phyloP scores from a whole-genome alignment of 257 asterid species.

The Cruciata laevipes region DNA sequence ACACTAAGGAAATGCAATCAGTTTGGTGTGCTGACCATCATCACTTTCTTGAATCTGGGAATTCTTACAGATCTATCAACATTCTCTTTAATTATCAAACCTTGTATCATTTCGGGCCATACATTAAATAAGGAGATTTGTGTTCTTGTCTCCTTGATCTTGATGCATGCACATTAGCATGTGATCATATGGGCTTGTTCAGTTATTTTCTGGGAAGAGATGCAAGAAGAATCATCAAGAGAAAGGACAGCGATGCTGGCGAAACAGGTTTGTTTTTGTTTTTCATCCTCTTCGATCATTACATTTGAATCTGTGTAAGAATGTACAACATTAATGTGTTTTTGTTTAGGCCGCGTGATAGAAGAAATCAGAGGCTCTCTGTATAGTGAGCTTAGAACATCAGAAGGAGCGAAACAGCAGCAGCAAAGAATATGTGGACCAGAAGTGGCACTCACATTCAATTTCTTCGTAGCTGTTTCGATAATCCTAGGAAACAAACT shows the following conservation, averaged over 20 bases:
- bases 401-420: conserved; percentile 82
- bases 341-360: conserved; percentile 56
- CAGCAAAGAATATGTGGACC: conserved; percentile 76
- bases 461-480: conserved; percentile 77
- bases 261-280: conserved; percentile 55
- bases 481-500: conserved; percentile 77
- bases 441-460: conserved; percentile 65
- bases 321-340: not conserved
- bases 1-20: conserved; percentile 9
- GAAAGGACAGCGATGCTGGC: conserved; percentile 89
- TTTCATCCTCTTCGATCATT: not conserved
- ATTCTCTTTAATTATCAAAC: not conserved
- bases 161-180: conserved; percentile 21
- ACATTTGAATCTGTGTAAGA: not conserved
- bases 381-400: conserved; percentile 62
- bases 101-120: not conserved
- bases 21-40: not conserved
- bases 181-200: conserved; percentile 47
- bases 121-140: not conserved
- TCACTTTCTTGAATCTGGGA: not conserved
- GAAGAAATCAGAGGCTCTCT: conserved; percentile 75
- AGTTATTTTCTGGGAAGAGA: conserved; percentile 36
- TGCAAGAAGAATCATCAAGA: conserved; percentile 50
- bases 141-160: not conserved
- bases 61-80: not conserved